Conservation (phyloP, 148 eudicot genomes). For the Chenopodium berlandieri region DNA sequence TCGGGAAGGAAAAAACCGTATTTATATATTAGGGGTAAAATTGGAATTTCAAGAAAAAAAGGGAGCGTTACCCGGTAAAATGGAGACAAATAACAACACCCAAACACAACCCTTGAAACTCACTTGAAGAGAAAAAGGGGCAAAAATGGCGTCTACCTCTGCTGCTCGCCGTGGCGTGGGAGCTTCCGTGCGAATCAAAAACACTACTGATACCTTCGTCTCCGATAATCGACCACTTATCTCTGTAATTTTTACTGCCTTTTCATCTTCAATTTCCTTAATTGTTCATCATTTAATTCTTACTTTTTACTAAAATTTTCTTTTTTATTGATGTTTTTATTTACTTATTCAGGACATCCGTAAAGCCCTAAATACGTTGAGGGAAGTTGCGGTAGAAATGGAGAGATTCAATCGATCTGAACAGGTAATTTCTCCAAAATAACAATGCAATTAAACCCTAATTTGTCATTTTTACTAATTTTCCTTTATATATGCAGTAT, state of each 20-base stretch:
- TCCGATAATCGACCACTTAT: slow-evolving; percentile 55
- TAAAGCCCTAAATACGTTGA: slow-evolving; percentile 40
- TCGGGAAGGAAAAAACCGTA: too few species aligned
- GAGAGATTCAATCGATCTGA: slow-evolving; percentile 52
- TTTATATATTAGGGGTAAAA: too few species aligned
- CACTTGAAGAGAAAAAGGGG: neutral
- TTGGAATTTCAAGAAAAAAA: too few species aligned
- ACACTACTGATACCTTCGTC: slow-evolving; percentile 32
- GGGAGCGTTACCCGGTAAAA: too few species aligned
- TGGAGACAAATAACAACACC: too few species aligned
- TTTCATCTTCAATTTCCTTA: neutral
- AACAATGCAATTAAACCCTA: neutral
- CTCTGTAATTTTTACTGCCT: slow-evolving; percentile 35
- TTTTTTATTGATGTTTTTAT: neutral
- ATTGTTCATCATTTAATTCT: neutral
- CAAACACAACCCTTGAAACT: neutral
- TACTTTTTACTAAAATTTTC: neutral
- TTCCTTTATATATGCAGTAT: neutral
- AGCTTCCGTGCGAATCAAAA: slow-evolving; percentile 14
- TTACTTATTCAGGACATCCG: slow-evolving; percentile 57
- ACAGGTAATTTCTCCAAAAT: slow-evolving; percentile 34
- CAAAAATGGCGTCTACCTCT: slow-evolving; percentile 61
- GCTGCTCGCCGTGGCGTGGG: slow-evolving; percentile 31
- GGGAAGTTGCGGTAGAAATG: slow-evolving; percentile 65
- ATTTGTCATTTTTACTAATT: neutral